phyloP scores from a whole-genome alignment of 2,329 filamentous ascomycete species.

The Penicillium polonicum region DNA sequence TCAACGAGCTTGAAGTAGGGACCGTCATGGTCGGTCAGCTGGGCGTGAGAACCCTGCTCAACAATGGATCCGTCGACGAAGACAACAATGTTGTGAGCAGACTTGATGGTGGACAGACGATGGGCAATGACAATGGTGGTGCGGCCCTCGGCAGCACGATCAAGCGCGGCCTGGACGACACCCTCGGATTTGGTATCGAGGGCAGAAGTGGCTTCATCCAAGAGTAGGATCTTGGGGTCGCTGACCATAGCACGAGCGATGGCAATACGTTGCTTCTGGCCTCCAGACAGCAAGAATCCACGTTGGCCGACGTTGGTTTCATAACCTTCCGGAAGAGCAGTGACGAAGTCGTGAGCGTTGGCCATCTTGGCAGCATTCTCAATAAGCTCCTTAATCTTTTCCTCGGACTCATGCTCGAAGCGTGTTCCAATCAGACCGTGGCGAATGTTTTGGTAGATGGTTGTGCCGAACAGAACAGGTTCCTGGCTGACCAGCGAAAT shows the following conservation, averaged over 20 bases:
- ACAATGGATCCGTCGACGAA: slow-evolving; percentile 83
- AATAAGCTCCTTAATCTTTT: slow-evolving; percentile 69
- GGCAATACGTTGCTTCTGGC: slow-evolving; percentile 94
- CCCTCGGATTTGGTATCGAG: slow-evolving; percentile 94
- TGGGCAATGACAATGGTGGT: slow-evolving; percentile 98
- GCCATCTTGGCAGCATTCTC: slow-evolving; percentile 82
- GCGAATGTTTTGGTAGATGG: slow-evolving; percentile 86
- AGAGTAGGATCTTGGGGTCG: slow-evolving; percentile 84
- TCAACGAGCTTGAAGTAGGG: slow-evolving; percentile 85
- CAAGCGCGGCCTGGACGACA: slow-evolving; percentile 87
- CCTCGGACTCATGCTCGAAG: slow-evolving; percentile 66
- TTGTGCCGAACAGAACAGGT: slow-evolving; percentile 83
- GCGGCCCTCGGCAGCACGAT: slow-evolving; percentile 77
- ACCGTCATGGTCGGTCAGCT: slow-evolving; percentile 66
- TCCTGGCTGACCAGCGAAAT: slow-evolving; percentile 93
- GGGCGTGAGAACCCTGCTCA: slow-evolving; percentile 86
- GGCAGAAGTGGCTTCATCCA: slow-evolving; percentile 93
- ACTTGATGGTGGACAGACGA: slow-evolving; percentile 87
- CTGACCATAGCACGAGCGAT: slow-evolving; percentile 89
- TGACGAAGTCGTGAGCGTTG: slow-evolving; percentile 92
- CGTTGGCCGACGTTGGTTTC: slow-evolving; percentile 94
- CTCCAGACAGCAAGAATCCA: slow-evolving; percentile 87
- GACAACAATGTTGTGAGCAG: slow-evolving; percentile 94
- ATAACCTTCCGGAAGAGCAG: slow-evolving; percentile 78
- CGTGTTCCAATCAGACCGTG: slow-evolving; percentile 84